Evolutionary conservation across 371 early-diverging fungal genomes (phyloP), one percentile per base, ranked within the genome.

Genomic region (Phascolomyces articulosus): DNA sequence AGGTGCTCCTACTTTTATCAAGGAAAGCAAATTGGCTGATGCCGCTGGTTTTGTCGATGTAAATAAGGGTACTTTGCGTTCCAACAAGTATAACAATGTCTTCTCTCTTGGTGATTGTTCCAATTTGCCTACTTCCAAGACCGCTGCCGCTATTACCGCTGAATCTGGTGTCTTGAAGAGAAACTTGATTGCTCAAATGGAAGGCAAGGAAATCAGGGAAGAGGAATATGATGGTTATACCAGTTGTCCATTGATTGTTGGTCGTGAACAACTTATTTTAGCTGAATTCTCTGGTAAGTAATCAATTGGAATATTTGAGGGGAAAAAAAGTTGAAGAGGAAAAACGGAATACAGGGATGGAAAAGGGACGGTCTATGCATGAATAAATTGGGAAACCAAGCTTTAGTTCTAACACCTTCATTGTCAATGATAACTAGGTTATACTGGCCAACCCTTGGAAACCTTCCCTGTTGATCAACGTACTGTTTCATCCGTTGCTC

Each of bases 11-110:
- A 82, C 85, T 29, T 95, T 92, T 66, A 87, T 95, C 75, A 90
- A 90, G 65, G 77, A 84, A 55, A 88, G 89, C 41, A 76, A 74
- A 9, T 70, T 95, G 34, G 87, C 89, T 24, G 91, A 95, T 69
- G 85, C 88, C 0, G 91, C 87, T 65, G 96, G 96, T 31, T 95
- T 84, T 79, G 94, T 94, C n/a, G 91, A 92, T 72, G 93, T 95
- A 13, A 79, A 90, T 82, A 88, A 91, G 73, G 75, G 80, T 48
- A 93, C 95, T 0, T 77, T 90, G 41, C 91, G 92, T 62, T 94
- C 94, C 80, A 85, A 74, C 78, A 89, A 86, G 70, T 95, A 86
- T 72, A 63, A 85, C 63, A 94, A 95, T 59, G 81, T 95, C 28
- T 95, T 87, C 67, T 73, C 94, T 9, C 76, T 95, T 0, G 96